These are phyloP conservation scores for Alternaria tenuissima DNA, from an alignment of 2,329 filamentous ascomycete genomes.

Conservation along the genomic window DNA sequence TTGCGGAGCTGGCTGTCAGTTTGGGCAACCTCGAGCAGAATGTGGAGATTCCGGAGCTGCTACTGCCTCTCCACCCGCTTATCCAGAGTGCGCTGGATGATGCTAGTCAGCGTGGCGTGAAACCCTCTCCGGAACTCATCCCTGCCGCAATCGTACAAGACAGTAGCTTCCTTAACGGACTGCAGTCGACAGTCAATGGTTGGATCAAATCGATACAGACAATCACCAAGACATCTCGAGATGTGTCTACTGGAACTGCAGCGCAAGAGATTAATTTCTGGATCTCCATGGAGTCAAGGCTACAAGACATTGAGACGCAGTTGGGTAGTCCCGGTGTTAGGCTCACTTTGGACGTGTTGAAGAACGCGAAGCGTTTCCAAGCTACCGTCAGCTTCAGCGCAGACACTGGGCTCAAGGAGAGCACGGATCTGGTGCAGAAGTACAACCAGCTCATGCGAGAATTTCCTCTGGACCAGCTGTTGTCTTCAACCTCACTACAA, in stretches of 20 bases:
- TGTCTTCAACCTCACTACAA: slow-evolving; percentile 86
- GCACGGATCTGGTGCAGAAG: slow-evolving; percentile 94
- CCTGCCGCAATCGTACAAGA: slow-evolving; percentile 80
- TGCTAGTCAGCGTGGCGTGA: slow-evolving; percentile 70
- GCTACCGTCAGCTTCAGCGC: slow-evolving; percentile 96
- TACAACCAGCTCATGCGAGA: slow-evolving; percentile 99
- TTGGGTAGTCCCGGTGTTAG: slow-evolving; percentile 87
- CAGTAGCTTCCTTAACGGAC: slow-evolving; percentile 88
- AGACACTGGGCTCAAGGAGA: slow-evolving; percentile 95
- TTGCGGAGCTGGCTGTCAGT: slow-evolving; percentile 91
- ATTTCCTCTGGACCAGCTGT: slow-evolving; percentile 92
- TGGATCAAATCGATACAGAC: slow-evolving; percentile 99
- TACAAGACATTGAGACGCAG: slow-evolving; percentile 91
- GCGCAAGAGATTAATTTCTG: slow-evolving; percentile 99
- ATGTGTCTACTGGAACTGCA: slow-evolving; percentile 79
- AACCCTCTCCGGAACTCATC: slow-evolving; percentile 80
- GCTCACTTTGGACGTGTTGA: slow-evolving; percentile 91
- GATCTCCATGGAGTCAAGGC: slow-evolving; percentile 92
- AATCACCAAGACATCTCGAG: slow-evolving; percentile 92
- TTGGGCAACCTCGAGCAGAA: slow-evolving; percentile 95
- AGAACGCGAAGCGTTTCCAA: slow-evolving; percentile 97
- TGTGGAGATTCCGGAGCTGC: slow-evolving; percentile 93
- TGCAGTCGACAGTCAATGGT: slow-evolving; percentile 92
- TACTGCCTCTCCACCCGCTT: slow-evolving; percentile 84
- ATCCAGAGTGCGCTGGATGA: slow-evolving; percentile 87